Evolutionary conservation across 129 eudicot genomes (phyloP), one percentile per base, ranked within the genome.

Genomic region (Calendula officinalis): DNA sequence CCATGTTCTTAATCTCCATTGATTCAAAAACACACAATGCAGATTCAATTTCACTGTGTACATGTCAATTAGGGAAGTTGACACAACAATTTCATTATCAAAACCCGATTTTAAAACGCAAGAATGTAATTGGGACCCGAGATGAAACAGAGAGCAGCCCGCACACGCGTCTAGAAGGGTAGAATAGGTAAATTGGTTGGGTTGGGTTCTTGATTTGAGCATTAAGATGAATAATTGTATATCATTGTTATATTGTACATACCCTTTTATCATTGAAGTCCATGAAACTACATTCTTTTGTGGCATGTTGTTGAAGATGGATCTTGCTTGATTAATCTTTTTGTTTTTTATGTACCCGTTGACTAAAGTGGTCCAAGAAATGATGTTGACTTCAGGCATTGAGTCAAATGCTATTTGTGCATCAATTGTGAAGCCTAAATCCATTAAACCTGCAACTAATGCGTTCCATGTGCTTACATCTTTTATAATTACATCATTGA

Each of bases 201-300:
- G 89, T 39, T 56, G 76, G 27, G 77, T 60, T 38, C 74, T 76
- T 7, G 87, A 84, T 27, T 70, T 63, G 61, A 77, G 60, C 95
- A 91, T 91, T 64, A 44, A 39, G 7, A 73, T 12, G 45, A 86
- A 87, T 47, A 84, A 56, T 10, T 87, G 62, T 43, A 87, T 49
- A 6, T 94, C 94, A 14, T 82, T 68, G 8, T 64, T 81, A 48
- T 66, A 14, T 12, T 66, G 80, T 46, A 76, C 86, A 51, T 77
- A 91, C 66, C 97, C 97, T 64, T 76, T 84, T 33, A 86, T 84
- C 97, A 90, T 90, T 9, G 89, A 82, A 14, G 91, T 86, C 97
- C 95, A 86, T 2, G 89, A 73, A 27, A 91, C 78, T n/a, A 87
- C 97, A 46, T 87, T 86, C 75, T 64, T 91, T 42, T 84, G 69